Percentiles rank a stretch among this genome's conserved stretches.
These are phyloP conservation scores for Ophiostoma novo-ulmi DNA, from an alignment of 2,329 filamentous ascomycete species.

Conservation along the genomic window DNA sequence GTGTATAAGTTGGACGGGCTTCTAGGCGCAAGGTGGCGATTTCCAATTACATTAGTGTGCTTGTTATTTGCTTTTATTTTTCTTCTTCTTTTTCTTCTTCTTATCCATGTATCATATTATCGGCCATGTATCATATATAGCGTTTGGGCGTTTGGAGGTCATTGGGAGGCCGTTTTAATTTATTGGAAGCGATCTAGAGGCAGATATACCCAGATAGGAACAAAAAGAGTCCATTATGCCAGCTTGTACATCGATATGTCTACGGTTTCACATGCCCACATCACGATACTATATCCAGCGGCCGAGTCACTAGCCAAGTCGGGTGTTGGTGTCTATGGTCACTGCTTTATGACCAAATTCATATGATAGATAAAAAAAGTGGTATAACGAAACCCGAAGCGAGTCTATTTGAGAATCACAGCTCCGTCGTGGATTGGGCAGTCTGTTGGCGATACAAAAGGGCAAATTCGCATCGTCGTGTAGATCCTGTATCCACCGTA, in stretches of 20 bases:
- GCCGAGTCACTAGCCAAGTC: too few relatives aligned
- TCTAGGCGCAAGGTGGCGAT: too few relatives aligned
- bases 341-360: background rate
- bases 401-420: background rate
- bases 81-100: background rate
- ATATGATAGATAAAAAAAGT: background rate
- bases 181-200: background rate
- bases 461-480: background rate
- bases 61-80: too few relatives aligned
- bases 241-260: background rate
- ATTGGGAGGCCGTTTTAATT: background rate
- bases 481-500: background rate
- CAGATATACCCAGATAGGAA: slow-evolving; percentile 3
- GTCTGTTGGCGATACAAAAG: background rate
- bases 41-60: too few relatives aligned
- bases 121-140: background rate
- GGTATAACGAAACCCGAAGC: background rate
- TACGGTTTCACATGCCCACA: background rate
- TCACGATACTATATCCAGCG: too few relatives aligned
- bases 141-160: slow-evolving; percentile 6
- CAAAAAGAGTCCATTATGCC: background rate
- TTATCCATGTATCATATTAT: background rate
- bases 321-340: background rate
- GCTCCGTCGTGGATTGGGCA: background rate
- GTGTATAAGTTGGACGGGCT: too few relatives aligned